phyloP scores from a whole-genome alignment of 768 basidiomycete species.

The Amanita muscaria region DNA sequence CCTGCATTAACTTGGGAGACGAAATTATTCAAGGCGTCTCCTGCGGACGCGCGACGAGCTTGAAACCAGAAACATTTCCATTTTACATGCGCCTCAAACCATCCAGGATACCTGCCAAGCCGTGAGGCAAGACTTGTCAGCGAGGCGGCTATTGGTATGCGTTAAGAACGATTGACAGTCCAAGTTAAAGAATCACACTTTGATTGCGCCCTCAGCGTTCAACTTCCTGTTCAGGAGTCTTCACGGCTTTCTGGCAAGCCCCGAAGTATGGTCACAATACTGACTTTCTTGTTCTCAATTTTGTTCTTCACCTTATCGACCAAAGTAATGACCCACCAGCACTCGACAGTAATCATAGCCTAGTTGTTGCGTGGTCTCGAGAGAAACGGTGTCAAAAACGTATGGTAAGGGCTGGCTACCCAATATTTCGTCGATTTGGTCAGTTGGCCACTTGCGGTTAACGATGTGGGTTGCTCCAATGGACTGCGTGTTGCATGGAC shows the following conservation, averaged over 20 bases:
- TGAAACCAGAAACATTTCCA: constrained; percentile 33
- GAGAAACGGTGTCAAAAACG: constrained; percentile 26
- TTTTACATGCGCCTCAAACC: constrained; percentile 32
- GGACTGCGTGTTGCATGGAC: constrained; percentile 18
- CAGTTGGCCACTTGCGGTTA: constrained; percentile 13
- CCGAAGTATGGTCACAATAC: constrained; percentile 6
- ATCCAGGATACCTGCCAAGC: constrained; percentile 33
- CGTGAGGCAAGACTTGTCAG: constrained; percentile 32
- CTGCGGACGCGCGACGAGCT: constrained; percentile 36
- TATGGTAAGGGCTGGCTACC: constrained; percentile 10
- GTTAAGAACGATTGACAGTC: neutral
- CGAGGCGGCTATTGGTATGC: constrained; percentile 32
- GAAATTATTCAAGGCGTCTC: constrained; percentile 14
- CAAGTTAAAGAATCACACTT: constrained; percentile 11
- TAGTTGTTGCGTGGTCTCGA: constrained; percentile 28
- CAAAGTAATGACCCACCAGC: constrained; percentile 21
- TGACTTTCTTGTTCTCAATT: constrained; percentile 10
- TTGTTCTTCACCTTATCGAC: constrained; percentile 15
- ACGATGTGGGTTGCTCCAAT: constrained; percentile 34
- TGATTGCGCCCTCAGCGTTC: constrained; percentile 16
- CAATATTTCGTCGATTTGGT: constrained; percentile 15
- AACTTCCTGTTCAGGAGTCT: constrained; percentile 12
- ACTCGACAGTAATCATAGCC: constrained; percentile 25
- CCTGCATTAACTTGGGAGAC: no score
- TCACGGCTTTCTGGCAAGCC: constrained; percentile 8